phyloP scores from a whole-genome alignment of 176 grass and related monocot species.

The Aegilops bicornis region DNA sequence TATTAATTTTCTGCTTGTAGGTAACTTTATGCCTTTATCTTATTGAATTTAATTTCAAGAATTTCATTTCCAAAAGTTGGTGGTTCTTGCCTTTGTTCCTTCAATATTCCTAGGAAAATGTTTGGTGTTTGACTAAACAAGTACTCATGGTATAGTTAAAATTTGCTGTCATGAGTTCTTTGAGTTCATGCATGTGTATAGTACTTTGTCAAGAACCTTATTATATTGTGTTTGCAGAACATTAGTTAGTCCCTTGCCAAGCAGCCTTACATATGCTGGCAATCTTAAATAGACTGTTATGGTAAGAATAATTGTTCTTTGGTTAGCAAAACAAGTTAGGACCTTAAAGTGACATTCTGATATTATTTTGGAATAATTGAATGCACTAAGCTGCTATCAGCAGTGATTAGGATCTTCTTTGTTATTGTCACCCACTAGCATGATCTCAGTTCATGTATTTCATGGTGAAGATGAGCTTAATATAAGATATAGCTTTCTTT shows the following conservation, averaged over 20 bases:
- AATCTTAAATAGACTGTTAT: neutral
- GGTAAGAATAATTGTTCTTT: neutral
- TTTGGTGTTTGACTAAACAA: neutral
- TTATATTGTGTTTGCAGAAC: neutral
- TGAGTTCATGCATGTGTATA: neutral
- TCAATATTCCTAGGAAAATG: neutral
- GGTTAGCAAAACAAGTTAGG: neutral
- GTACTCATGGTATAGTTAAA: neutral
- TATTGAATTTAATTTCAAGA: neutral
- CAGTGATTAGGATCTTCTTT: neutral
- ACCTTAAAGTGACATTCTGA: neutral
- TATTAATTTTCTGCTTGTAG: conserved; percentile 18
- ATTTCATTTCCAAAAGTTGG: conserved; percentile 14
- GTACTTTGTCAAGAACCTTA: neutral
- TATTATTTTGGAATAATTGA: neutral
- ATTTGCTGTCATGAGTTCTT: conserved; percentile 16
- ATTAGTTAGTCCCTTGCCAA: neutral
- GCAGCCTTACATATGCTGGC: neutral
- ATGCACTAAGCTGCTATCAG: neutral
- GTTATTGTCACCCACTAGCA: neutral
- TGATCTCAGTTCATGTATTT: neutral
- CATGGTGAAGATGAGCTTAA: neutral
- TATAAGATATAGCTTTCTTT: neutral
- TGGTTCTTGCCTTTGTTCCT: conserved; percentile 12
- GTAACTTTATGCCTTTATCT: conserved; percentile 5